Evolutionary conservation across 495 filamentous ascomycete species (phyloP).

Genomic region (Penicillium subrubescens): DNA sequence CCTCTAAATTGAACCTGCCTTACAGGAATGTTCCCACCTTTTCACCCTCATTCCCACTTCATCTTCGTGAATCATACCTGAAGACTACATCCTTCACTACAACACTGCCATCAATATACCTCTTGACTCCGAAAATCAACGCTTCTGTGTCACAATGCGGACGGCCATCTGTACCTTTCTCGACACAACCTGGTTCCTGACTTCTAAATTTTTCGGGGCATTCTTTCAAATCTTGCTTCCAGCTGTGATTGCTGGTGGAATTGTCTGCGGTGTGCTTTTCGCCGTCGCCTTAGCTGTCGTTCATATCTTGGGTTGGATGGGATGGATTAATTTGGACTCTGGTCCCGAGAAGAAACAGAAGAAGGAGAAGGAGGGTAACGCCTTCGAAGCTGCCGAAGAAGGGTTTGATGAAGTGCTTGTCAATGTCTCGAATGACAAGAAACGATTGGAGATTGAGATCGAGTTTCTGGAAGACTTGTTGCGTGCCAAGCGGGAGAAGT

Average conservation of each 20-base stretch:
- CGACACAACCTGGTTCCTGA: background rate
- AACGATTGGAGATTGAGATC: background rate
- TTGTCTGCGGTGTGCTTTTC: background rate
- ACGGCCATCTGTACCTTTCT: background rate
- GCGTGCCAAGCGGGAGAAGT: slow-evolving; percentile 1
- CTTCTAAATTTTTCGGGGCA: background rate
- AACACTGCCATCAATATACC: background rate
- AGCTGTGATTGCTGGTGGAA: background rate
- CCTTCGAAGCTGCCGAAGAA: background rate
- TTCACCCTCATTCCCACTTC: background rate
- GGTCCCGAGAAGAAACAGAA: background rate
- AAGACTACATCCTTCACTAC: background rate
- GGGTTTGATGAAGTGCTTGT: background rate
- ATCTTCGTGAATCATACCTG: background rate
- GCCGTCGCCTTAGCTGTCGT: background rate
- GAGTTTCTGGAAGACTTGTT: slow-evolving; percentile 1
- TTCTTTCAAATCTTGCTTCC: background rate
- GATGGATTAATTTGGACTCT: background rate
- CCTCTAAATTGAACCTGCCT: background rate
- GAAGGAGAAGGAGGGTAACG: background rate
- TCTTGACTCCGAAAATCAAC: background rate
- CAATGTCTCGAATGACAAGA: background rate
- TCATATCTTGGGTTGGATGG: background rate
- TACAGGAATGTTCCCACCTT: background rate
- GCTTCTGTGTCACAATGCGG: background rate